These are phyloP conservation scores for Cladosporium sp. DNA, from an alignment of 2,329 filamentous ascomycete species.

Conservation along the genomic window DNA sequence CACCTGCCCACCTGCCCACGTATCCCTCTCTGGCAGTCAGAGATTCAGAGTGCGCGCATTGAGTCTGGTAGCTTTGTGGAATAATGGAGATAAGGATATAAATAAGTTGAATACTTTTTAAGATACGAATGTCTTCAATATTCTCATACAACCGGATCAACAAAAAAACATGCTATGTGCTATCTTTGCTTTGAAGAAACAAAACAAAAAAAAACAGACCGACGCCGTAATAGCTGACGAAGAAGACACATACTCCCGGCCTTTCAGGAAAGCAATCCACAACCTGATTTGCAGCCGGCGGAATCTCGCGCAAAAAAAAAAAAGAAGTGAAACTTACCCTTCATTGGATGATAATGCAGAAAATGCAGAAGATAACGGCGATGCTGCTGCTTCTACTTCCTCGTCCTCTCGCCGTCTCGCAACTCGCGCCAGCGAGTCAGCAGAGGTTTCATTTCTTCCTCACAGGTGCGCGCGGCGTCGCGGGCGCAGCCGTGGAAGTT, in stretches of 20 bases:
- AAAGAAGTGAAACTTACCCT: background rate
- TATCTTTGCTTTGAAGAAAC: background rate
- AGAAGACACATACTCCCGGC: background rate
- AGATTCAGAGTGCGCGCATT: background rate
- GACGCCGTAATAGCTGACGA: background rate
- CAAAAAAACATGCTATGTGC: background rate
- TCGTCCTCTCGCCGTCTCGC: conserved; percentile 25
- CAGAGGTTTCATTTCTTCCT: conserved; percentile 64
- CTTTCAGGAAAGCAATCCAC: background rate
- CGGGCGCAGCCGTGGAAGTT: conserved; percentile 72
- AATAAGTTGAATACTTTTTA: background rate
- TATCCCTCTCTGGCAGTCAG: background rate
- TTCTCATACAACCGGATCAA: background rate
- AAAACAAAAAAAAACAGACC: background rate
- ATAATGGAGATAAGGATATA: too few species aligned
- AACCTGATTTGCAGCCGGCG: too few species aligned
- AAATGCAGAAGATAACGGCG: background rate
- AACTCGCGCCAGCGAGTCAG: conserved; percentile 41
- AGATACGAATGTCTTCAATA: background rate
- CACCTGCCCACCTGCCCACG: background rate
- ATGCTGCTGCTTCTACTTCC: background rate
- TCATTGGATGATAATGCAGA: too few species aligned
- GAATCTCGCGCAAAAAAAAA: too few species aligned
- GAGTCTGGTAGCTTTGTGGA: too few species aligned
- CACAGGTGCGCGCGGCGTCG: conserved; percentile 59